A percentile compares a stretch with the other conserved stretches of the same genome.
These are phyloP conservation scores for Mortierella claussenii DNA, from an alignment of 192 early-diverging fungal genomes.

Conservation along the genomic window DNA sequence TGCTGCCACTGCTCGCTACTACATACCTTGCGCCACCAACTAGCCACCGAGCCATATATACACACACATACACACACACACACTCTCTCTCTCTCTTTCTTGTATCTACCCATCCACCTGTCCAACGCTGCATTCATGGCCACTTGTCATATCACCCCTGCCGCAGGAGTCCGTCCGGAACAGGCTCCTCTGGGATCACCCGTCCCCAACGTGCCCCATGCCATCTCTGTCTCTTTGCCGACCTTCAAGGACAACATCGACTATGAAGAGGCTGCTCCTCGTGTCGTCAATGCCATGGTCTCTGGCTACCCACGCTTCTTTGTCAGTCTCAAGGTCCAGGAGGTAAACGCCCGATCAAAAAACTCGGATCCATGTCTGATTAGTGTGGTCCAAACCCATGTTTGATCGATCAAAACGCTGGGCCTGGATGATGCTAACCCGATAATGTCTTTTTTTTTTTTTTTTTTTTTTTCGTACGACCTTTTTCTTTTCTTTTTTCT, in stretches of 20 bases:
- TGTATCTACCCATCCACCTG: neutral
- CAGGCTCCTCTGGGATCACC: slow-evolving; percentile 69
- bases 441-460: neutral
- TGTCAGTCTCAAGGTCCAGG: slow-evolving; percentile 74
- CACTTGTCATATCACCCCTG: slow-evolving; percentile 37
- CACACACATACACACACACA: no score
- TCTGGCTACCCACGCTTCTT: slow-evolving; percentile 97
- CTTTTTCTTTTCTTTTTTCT: neutral
- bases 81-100: neutral
- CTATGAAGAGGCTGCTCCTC: slow-evolving; percentile 88
- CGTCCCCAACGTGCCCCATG: slow-evolving; percentile 82
- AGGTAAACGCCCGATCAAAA: slow-evolving; percentile 60
- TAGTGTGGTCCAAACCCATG: no score
- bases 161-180: slow-evolving; percentile 31
- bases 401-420: neutral
- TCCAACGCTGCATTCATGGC: neutral
- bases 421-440: no score
- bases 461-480: neutral
- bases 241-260: slow-evolving; percentile 91
- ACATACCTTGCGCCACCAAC: no score
- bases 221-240: slow-evolving; percentile 92
- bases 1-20: no score
- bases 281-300: slow-evolving; percentile 76
- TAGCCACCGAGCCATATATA: no score
- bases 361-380: no score